Evolutionary conservation across 2,329 filamentous ascomycete species (phyloP), one percentile per base, ranked within the genome.

Genomic region (Blumeriella jaapii): DNA sequence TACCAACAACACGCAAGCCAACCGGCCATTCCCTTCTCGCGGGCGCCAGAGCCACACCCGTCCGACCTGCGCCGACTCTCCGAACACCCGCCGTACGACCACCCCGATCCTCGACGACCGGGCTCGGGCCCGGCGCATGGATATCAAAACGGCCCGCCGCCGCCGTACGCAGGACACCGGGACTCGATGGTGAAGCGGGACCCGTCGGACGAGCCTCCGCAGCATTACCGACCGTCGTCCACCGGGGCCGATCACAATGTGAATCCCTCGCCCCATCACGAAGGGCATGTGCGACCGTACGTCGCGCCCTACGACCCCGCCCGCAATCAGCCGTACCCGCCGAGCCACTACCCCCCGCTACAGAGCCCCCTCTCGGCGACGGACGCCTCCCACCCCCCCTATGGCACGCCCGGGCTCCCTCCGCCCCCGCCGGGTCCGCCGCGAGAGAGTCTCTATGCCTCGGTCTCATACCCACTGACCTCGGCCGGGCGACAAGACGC

Each of bases 181-280:
- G 70, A 75, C 6, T 31, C 67, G 31, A 57, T 64, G 48, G 64
- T 75, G 56, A 76, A 76, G 58, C 61, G 69, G 46, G 72, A 76
- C 36, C 48, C 53, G 10, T 49, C 51, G 14, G 54, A 56, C 34
- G 54, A 57, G 20, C 41, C 49, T 43, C 55, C 55, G 30, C 49
- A 48, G n/a, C 50, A 59, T 22, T 58, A 69, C 41, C 45, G 52
- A 30, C 51, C 48, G 23, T 40, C 49, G 17, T 49, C 51, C 9
- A 50, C 49, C 6, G 49, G 51, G 11, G 31, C 36, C 17, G 53
- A 55, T 11, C 45, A 47, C 35, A 42, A 46, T 46, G 39, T 48
- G 25, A 52, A 46, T 22, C 27, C 35, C 22, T 42, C 41, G 11
- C 43, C 42, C 14, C 49, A 45, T 31, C 44, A 49, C 28, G 52